Base-by-base conservation (phyloP, 805 yeast species). In the Candida nanaspora region DNA sequence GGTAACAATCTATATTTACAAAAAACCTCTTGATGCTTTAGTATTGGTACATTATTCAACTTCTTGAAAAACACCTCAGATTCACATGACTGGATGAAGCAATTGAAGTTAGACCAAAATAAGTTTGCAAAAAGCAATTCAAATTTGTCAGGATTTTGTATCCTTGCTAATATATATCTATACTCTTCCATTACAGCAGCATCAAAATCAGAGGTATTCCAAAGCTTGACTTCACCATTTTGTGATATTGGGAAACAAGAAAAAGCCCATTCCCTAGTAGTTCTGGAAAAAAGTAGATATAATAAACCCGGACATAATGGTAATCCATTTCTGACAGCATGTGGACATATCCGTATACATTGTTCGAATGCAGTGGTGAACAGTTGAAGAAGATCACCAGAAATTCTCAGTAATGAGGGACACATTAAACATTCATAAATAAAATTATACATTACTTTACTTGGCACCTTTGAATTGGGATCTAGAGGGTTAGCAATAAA, bases 151-250 rank as follows among this genome's bases (percentile, higher is more conserved):
- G 78, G 76, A 47, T 75, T 65, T 52, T 81, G 86, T 36, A 80
- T 66, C 32, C 65, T 59, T 41, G 70, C 66, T 18, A 75, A 61
- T 51, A 80, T 79, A 2, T 61, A 49, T 37, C 66, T 69, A 43
- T 72, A 74, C 51, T 83, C 89, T 49, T 79, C 83, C 6, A 72
- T 47, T 1, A 78, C 53, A 27, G 74, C 64, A 7, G 61, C 47
- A 13, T 65, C 56, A 32, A 65, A 48, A 33, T 55, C 58, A 11
- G 49, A 34, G 4, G 21, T 28, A 6, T 33, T 22, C 5, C 21
- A 15, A 13, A 10, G 13, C 5, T 22, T n/a, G 26, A 10, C 15
- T 5, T 33, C 35, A 19, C 26, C 35, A 10, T 20, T 13, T 20
- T 33, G 19, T 19, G 35, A 33, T 4, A 46, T 29, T 44, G 62